Evolutionary conservation across 495 filamentous ascomycete genomes (phyloP), one percentile per base, ranked within the genome.

Genomic region (Aspergillus haitiensis): DNA sequence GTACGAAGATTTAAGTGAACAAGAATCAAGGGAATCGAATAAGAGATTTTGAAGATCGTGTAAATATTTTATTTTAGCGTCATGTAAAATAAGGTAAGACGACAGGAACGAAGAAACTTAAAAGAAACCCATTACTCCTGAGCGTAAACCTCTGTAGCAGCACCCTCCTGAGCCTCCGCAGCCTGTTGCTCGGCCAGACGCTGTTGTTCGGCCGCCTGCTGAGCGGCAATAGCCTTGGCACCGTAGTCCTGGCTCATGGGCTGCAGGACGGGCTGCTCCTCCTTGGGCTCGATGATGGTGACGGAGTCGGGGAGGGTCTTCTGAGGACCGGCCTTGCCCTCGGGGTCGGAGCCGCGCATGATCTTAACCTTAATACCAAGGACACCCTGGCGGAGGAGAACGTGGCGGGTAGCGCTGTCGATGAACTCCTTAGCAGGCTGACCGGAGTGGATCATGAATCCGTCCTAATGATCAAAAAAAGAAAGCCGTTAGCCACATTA

Each of bases 381-480:
- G 65, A 98, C 94, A 88, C 94, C 94, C 84, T 98, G 94, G 80
- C 94, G 90, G 75, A 98, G 92, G 59, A 98, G 92, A 66, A 98
- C 94, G 90, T 98, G 94, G 68, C 94, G 93, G 68, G 92, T 97
- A 62, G 94, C 95, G 72, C 81, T 85, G 84, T 98, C 94, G 79
- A 98, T 98, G 84, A 98, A 98, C 81, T 98, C 94, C 81, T 94
- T 93, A 69, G 94, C 95, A 67, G 94, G 94, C 75, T 98, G 94
- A 82, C 94, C 94, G 74, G 94, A 98, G 90, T 98, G 94, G 84
- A 98, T 98, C 94, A 98, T 98, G 91, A 98, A 98, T 72, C 94
- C 94, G 77, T 98, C 94, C 87, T 90, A 65, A 59, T 31, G 2
- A 46, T 54, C 39, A 12, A 56, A 36, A 59, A 27, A 27, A 34